A percentile compares a stretch with the other conserved stretches of the same genome.
Conservation (phyloP, 345 rosid genomes). For the Eucalyptus melliodora region DNA sequence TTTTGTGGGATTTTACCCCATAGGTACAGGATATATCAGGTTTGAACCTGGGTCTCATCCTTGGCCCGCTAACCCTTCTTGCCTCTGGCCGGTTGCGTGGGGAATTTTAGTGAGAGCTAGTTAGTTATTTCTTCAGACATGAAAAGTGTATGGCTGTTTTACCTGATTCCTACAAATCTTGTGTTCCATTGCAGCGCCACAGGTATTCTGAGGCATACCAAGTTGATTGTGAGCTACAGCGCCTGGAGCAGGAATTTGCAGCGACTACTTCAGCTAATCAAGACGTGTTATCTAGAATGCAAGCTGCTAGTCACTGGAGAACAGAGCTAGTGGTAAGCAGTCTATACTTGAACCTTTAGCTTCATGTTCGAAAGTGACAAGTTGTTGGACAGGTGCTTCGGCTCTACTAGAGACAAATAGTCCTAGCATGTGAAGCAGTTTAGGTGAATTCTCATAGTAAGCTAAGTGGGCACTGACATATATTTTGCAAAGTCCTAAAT, state of each 20-base stretch:
- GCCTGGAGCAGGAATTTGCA: slow-evolving; percentile 48
- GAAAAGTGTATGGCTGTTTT: neutral
- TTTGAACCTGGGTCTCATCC: neutral
- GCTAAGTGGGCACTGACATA: neutral
- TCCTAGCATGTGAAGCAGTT: neutral
- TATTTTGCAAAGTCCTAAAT: neutral
- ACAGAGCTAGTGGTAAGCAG: slow-evolving; percentile 60
- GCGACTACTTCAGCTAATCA: slow-evolving; percentile 22
- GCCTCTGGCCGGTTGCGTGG: neutral
- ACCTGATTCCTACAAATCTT: neutral
- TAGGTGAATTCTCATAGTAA: neutral
- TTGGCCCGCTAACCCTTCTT: neutral
- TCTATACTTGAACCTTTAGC: neutral
- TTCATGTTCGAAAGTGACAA: neutral
- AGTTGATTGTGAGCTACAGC: slow-evolving; percentile 57
- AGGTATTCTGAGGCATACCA: slow-evolving; percentile 82
- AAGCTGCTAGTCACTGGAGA: slow-evolving; percentile 65
- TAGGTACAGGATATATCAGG: neutral
- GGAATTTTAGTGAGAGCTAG: neutral
- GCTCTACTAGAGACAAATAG: neutral
- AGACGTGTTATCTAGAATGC: slow-evolving; percentile 48
- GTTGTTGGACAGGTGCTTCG: neutral
- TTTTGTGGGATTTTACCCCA: neutral
- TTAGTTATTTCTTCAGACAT: neutral
- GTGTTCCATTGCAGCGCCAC: slow-evolving; percentile 51